Evolutionary conservation across 805 yeast genomes (phyloP).

Genomic region (Komagataella kurtzmanii): DNA sequence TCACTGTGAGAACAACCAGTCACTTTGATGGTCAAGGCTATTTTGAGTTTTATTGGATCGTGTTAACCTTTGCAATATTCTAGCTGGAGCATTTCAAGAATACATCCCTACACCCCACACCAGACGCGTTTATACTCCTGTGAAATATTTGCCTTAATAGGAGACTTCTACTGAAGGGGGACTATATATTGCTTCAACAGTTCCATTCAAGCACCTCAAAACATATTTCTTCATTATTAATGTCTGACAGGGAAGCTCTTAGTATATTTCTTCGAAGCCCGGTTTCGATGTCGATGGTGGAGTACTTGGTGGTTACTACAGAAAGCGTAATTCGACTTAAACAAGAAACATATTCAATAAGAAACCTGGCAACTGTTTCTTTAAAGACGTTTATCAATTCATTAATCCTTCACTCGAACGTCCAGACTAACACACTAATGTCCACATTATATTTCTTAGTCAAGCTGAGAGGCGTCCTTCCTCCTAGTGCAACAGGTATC

Average conservation of each 20-base stretch:
- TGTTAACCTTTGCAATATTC: too few relatives aligned
- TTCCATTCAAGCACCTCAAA: background rate
- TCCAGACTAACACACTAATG: slow-evolving; percentile 92
- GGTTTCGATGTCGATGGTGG: slow-evolving; percentile 44
- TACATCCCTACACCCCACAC: background rate
- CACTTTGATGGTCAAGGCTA: too few relatives aligned
- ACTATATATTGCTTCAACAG: background rate
- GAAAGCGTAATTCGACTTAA: slow-evolving; percentile 37
- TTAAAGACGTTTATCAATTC: slow-evolving; percentile 55
- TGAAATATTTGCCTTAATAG: background rate
- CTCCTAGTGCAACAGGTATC: slow-evolving; percentile 84
- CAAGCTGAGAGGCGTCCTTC: slow-evolving; percentile 64
- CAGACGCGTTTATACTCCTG: background rate
- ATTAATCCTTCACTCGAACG: slow-evolving; percentile 71
- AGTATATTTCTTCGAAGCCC: slow-evolving; percentile 40
- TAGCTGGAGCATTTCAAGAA: too few relatives aligned
- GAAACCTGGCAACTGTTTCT: slow-evolving; percentile 22
- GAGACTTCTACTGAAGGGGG: too few relatives aligned
- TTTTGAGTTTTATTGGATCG: too few relatives aligned
- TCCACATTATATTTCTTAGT: slow-evolving; percentile 76
- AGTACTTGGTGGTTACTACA: slow-evolving; percentile 44
- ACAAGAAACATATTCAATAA: slow-evolving; percentile 19
- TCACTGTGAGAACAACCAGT: background rate
- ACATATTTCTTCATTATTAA: slow-evolving; percentile 3
- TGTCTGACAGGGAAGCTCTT: slow-evolving; percentile 36